Evolutionary conservation across 75 land plant genomes (phyloP), one percentile per base, ranked within the genome.

Genomic region (Azolla pinnata): DNA sequence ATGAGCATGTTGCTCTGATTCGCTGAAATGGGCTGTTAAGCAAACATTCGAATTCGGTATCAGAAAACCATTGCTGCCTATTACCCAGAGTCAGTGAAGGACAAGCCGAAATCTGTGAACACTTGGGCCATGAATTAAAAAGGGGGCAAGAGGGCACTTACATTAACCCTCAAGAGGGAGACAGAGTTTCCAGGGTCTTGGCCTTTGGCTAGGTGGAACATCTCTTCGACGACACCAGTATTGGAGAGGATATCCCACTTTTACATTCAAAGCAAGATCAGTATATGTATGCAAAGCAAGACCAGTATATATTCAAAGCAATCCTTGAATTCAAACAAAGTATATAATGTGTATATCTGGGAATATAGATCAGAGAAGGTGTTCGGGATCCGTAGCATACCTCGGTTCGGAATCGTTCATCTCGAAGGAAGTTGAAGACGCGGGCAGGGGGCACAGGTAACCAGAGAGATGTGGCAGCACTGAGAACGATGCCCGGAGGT

Each of bases 381-480:
- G 42, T 31, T 30, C 0, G 14, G 0, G 60, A 16, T 24, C 0
- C 14, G 4, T 19, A 27, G 23, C 14, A 16, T 79, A 86, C 90
- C 80, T 87, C 77, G 26, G 59, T 88, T 23, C 88, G 63, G 5
- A 75, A 65, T 27, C 73, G 68, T 57, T 88, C 86, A 52, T 85
- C 83, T 0, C 90, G 67, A 1, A 88, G 86, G 59, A 85, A 88
- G 46, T 82, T 77, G 45, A 88, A 88, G 7, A 88, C 75, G 26
- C 70, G 52, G 40, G 76, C 71, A 0, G 90, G 83, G 0, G 81
- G 60, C 25, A 80, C 81, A 1, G 90, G 90, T 7, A 85, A 74
- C 86, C 90, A 88, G 51, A 88, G 74, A 0, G 95, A 88, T 24
- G 95, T 88, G 17, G 95, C 86, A 25, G 95, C 95, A 61, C 86